Conservation (phyloP, 1,284 basidiomycete species). For the Sporisorium reilianum region DNA sequence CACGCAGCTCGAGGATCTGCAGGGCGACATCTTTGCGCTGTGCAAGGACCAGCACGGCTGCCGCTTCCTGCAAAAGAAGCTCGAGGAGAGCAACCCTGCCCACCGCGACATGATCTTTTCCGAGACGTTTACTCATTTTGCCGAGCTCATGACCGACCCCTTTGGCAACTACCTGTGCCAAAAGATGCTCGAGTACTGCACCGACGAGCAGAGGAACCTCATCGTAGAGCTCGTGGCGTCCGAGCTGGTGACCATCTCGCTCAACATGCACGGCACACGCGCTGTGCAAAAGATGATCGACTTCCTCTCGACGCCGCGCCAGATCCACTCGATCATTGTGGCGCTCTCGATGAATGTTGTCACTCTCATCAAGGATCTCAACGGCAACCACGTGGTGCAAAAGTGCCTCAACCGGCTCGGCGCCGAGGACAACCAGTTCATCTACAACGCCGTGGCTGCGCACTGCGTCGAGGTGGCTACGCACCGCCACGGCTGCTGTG, state of each 20-base stretch:
- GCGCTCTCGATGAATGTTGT: conserved; percentile 98
- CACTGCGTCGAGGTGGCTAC: conserved; percentile 99
- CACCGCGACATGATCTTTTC: conserved; percentile 96
- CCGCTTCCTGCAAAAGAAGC: conserved; percentile 97
- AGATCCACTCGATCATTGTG: conserved; percentile 97
- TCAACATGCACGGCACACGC: conserved; percentile 99
- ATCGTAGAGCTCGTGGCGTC: conserved; percentile 98
- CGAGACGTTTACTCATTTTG: conserved; percentile 97
- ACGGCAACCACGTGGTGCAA: conserved; percentile 99
- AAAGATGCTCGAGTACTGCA: conserved; percentile 96
- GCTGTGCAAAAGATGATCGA: conserved; percentile 99
- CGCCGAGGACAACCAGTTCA: conserved; percentile 99
- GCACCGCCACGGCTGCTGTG: conserved; percentile 98
- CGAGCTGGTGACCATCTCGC: conserved; percentile 95
- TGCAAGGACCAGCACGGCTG: conserved; percentile 99
- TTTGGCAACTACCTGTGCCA: conserved; percentile 99
- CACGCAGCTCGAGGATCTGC: conserved; percentile 92
- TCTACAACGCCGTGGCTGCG: conserved; percentile 98
- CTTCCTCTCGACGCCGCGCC: conserved; percentile 77
- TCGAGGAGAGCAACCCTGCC: conserved; percentile 87
- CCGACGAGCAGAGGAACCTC: conserved; percentile 95
- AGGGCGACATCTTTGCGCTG: conserved; percentile 87
- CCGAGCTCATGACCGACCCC: conserved; percentile 98
- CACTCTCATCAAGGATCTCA: conserved; percentile 98
- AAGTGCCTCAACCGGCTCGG: conserved; percentile 98